Base-by-base conservation (phyloP, 2,329 filamentous ascomycete genomes). In the Aspergillus arachidicola region DNA sequence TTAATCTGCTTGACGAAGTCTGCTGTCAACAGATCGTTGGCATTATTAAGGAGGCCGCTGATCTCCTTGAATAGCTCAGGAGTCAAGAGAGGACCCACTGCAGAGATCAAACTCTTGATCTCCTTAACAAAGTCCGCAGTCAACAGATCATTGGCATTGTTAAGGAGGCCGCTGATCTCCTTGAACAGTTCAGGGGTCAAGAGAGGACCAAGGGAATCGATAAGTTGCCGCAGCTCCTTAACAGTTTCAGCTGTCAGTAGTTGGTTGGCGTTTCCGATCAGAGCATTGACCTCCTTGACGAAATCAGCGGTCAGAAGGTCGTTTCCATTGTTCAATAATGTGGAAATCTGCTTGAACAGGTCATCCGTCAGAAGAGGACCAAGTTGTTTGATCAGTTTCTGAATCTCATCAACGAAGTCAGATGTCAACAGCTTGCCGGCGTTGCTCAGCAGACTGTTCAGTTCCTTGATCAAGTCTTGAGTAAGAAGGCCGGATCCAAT, bases 21-120 rank as follows among this genome's bases (percentile, higher is more conserved):
- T 64, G 73, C 63, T 16, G 73, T 68, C 72, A 77, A 66, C 59
- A 77, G 58, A 65, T 70, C 62, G 64, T 76, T 68, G 62, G 73
- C 71, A 21, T 72, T 73, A 6, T 43, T 58, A 43, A 73, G 41
- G 26, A 73, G 43, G 16, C 61, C 57, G 28, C 62, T 64, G 36
- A 72, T 60, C 36, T 69, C 62, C 53, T 62, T 62, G 50, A 72
- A 36, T 34, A 71, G 56, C 9, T 69, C 62, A 30, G 70, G 67
- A 1, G 67, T 69, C 38, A 71, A 36, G 3, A 68, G 55, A 32
- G 69, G 69, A 6, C 59, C 64, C 21, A 66, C 64, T 7, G 63
- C 61, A 16, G 34, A 54, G 53, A 72, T 68, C 56, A 72, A 43
- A 10, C 55, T 54, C 43, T 72, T 68, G 16, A 66, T 67, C 62